Evolutionary conservation across 2,329 filamentous ascomycete genomes (phyloP).

Genomic region (Neospermospora avenae): DNA sequence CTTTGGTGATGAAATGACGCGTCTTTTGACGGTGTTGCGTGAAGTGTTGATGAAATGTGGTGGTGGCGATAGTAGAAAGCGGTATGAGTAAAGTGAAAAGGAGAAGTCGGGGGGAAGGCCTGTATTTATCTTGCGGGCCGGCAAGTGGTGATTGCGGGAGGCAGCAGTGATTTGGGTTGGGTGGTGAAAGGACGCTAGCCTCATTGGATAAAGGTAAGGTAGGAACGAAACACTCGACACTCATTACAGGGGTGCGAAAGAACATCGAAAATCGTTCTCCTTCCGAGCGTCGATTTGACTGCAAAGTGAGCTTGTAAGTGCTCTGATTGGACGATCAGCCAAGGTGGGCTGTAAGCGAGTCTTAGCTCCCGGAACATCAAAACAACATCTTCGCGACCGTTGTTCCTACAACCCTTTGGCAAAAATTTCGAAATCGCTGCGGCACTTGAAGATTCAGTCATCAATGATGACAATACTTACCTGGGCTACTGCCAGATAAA

Average conservation of each 20-base stretch:
- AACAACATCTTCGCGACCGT: background rate
- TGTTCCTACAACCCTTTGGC: background rate
- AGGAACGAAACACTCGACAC: background rate
- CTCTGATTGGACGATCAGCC: background rate
- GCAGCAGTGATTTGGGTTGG: background rate
- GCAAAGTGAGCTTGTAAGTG: background rate
- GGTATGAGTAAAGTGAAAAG: constrained; percentile 5
- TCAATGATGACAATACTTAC: background rate
- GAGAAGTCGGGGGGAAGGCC: constrained; percentile 2
- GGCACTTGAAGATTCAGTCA: background rate
- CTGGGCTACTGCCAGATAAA: background rate
- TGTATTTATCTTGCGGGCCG: constrained; percentile 9
- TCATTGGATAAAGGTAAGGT: constrained; percentile 4
- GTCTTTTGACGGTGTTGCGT: constrained; percentile 21
- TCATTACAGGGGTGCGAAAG: constrained; percentile 4
- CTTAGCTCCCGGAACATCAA: background rate
- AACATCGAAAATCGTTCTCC: background rate
- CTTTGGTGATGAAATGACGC: constrained; percentile 37
- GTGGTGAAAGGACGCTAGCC: constrained; percentile 12
- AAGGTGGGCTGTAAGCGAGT: constrained; percentile 1
- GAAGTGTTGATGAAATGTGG: constrained; percentile 16
- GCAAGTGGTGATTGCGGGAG: constrained; percentile 8
- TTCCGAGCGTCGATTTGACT: background rate
- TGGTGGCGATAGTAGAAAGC: constrained; percentile 13
- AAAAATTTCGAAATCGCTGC: background rate